Evolutionary conservation across 495 filamentous ascomycete species (phyloP).

Genomic region (Podospora bellae-mahoneyi): DNA sequence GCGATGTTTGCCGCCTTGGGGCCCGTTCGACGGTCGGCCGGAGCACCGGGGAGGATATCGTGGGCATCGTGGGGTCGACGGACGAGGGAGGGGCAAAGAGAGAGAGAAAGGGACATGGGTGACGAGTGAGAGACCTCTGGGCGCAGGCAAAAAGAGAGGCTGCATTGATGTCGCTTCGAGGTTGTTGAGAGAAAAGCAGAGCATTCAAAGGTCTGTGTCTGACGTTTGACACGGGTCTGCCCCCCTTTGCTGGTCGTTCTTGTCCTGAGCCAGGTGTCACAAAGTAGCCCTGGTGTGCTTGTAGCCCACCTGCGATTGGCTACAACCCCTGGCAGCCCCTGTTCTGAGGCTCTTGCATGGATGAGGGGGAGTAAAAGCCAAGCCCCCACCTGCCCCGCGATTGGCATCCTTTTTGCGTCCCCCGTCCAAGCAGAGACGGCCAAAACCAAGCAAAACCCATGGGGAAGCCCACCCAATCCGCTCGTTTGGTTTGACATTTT

Average conservation of each 20-base stretch:
- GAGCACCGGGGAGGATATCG: neutral
- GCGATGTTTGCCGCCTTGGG: conserved; percentile 17
- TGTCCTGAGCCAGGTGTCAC: conserved; percentile 32
- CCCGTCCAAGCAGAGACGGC: conserved; percentile 3
- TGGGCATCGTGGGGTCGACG: neutral
- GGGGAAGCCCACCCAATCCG: conserved; percentile 16
- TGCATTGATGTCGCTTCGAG: conserved; percentile 22
- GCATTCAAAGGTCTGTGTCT: conserved; percentile 30
- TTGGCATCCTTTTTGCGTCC: conserved; percentile 15
- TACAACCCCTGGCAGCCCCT: conserved; percentile 10
- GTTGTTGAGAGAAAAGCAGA: conserved; percentile 18
- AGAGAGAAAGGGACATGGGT: neutral
- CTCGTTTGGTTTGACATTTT: conserved; percentile 34
- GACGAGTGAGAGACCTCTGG: conserved; percentile 2
- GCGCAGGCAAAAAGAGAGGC: conserved; percentile 12
- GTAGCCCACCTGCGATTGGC: conserved; percentile 30
- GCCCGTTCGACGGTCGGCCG: conserved; percentile 2
- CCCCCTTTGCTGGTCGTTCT: conserved; percentile 24
- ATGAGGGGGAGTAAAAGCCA: conserved; percentile 5
- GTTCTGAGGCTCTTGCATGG: conserved; percentile 35
- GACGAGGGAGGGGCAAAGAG: conserved; percentile 6
- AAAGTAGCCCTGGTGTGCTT: conserved; percentile 33
- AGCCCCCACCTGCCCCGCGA: conserved; percentile 15
- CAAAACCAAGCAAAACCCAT: conserved; percentile 7
- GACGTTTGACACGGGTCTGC: conserved; percentile 28